phyloP scores from a whole-genome alignment of 2,329 filamentous ascomycete species.

The Penicillium expansum region DNA sequence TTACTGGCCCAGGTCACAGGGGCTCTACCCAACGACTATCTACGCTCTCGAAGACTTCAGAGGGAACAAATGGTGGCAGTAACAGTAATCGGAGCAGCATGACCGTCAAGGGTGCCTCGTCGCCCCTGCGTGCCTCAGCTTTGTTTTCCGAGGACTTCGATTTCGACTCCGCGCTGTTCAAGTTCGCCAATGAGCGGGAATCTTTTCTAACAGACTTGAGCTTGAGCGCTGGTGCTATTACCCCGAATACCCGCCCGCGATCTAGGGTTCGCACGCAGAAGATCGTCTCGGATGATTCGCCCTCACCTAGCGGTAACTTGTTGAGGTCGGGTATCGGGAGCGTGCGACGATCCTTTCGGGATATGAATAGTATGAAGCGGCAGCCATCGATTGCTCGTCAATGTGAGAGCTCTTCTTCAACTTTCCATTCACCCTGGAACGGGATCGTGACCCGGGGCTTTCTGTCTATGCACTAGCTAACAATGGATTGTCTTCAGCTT shows the following conservation, averaged over 20 bases:
- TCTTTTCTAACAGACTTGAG: conserved; percentile 89
- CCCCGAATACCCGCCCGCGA: conserved; percentile 64
- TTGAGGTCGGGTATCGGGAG: conserved; percentile 70
- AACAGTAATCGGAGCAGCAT: conserved; percentile 66
- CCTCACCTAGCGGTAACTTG: conserved; percentile 38
- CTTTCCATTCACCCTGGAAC: background rate
- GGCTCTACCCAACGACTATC: conserved; percentile 46
- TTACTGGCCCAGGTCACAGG: conserved; percentile 25
- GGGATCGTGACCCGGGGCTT: background rate
- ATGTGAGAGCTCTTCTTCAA: conserved; percentile 52
- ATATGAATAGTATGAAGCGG: conserved; percentile 93
- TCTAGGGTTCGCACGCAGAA: conserved; percentile 77
- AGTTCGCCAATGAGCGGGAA: conserved; percentile 94
- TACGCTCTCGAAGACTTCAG: conserved; percentile 50
- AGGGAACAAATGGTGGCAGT: conserved; percentile 50
- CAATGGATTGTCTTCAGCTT: conserved; percentile 46
- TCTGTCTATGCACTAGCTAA: background rate
- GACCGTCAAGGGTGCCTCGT: conserved; percentile 52
- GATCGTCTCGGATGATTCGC: conserved; percentile 70
- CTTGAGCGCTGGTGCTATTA: conserved; percentile 78
- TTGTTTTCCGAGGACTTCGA: conserved; percentile 67
- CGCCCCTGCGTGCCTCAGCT: conserved; percentile 36
- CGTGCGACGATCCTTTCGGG: conserved; percentile 83
- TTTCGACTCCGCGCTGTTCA: conserved; percentile 87
- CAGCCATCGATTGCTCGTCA: conserved; percentile 73